Base-by-base conservation (phyloP, 305 asterid genomes). In the Solanum hybrid region DNA sequence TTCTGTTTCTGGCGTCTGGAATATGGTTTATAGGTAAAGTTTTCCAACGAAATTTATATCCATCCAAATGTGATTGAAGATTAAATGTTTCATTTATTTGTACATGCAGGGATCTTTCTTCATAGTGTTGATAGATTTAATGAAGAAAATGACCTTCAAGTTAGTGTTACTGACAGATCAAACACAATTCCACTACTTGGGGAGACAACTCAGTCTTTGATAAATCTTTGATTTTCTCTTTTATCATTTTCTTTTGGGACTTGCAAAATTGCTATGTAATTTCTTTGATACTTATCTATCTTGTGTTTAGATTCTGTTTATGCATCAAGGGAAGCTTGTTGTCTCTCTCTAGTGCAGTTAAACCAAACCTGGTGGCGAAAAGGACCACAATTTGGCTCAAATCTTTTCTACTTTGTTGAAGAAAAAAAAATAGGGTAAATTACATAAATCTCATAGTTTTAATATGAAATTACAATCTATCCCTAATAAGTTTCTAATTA, bases 21-120 rank as follows among this genome's bases (percentile, higher is more conserved):
- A 93, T 97, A 90, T 97, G 99, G 99, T 92, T 93, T 90, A 89
- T 94, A 88, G 99, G 99, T 96, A 91, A 79, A 31, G 79, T 73
- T 73, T 29, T 73, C 79, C 37, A 73, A 73, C 11, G 3, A 4
- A 27, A 27, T 27, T 16, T 12, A 10, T 10, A n/a, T 51, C 66
- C 66, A 51, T 17, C 66, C 66, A 51, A 51, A 16, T 51, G 66
- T 51, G 66, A 17, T 51, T 51, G 66, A 51, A 51, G 66, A 51
- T 51, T 51, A 51, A 64, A 80, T 26, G 17, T 80, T 24, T 4
- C 20, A 38, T 81, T 51, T 51, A 17, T 51, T 51, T 51, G 79
- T 11, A 88, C 40, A 78, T 24, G 90, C 95, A 97, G 98, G 99
- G 69, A 90, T 95, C 34, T 97, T 96, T 91, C 64, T 97, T 87